These are phyloP conservation scores for Papiliotrema fonsecae DNA, from an alignment of 1,284 basidiomycete species.

Conservation along the genomic window DNA sequence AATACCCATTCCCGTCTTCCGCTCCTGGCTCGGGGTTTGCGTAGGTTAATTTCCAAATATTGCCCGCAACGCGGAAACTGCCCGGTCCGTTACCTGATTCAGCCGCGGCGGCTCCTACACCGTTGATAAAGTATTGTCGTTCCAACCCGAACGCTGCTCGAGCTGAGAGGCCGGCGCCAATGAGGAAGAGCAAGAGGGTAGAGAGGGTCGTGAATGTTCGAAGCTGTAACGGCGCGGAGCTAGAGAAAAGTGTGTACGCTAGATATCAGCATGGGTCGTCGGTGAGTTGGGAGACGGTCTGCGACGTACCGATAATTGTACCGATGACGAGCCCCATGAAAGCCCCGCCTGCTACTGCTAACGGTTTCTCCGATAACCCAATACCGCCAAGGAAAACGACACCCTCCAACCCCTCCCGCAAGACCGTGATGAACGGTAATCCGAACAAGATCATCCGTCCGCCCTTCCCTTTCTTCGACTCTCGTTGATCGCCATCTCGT, in stretches of 20 bases:
- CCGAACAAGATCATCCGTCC: conserved; percentile 62
- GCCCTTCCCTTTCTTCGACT: conserved; percentile 9
- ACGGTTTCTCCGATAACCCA: conserved; percentile 22
- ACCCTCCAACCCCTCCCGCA: conserved; percentile 86
- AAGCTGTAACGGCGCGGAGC: conserved; percentile 49
- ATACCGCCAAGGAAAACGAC: conserved; percentile 84
- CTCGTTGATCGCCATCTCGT: conserved; percentile 8
- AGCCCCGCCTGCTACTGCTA: conserved; percentile 43
- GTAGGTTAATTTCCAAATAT: conserved; percentile 79
- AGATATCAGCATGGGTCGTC: background rate
- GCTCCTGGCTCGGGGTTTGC: conserved; percentile 62
- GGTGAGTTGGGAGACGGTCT: background rate
- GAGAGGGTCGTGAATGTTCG: conserved; percentile 73
- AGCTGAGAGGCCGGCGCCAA: conserved; percentile 80
- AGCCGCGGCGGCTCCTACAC: conserved; percentile 65
- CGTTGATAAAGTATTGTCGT: conserved; percentile 58
- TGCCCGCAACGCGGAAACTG: conserved; percentile 67
- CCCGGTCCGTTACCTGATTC: conserved; percentile 78
- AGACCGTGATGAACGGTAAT: conserved; percentile 76
- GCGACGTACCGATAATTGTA: conserved; percentile 43
- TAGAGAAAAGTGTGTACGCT: conserved; percentile 33
- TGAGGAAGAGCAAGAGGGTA: conserved; percentile 77
- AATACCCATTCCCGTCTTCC: conserved; percentile 38
- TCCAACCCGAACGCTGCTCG: conserved; percentile 65
- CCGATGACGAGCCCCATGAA: conserved; percentile 72